Evolutionary conservation across 345 rosid genomes (phyloP), one percentile per base, ranked within the genome.

Genomic region (Syzygium aqueum): DNA sequence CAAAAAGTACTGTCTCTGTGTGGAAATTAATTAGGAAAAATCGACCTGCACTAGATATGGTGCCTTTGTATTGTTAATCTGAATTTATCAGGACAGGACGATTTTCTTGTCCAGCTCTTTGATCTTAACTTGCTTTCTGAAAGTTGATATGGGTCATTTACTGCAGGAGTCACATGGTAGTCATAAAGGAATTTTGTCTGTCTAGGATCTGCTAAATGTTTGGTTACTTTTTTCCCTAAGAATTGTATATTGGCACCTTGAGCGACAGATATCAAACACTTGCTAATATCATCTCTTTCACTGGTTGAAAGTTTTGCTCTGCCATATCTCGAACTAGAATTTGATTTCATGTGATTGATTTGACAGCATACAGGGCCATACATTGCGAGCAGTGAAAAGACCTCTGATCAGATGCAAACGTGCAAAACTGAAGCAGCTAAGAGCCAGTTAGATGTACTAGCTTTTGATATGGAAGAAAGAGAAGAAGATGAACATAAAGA

Each of bases 311-410:
- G 80, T 73, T 67, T 67, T 67, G 46, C 14, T 33, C 8, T 19
- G 46, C 25, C 21, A 21, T 33, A 33, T 37, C 49, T 67, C 25
- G 1, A 28, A 33, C 53, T 1, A 86, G 21, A 51, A 12, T 23
- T 67, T 54, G 25, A 51, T 43, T 84, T 85, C 84, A 19, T 27
- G 53, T 85, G 56, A 63, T 88, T 65, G 87, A 4, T 61, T 33
- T 84, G 87, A 87, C 90, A 92, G 96, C 77, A 57, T 85, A 86
- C 86, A 16, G 40, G 89, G 65, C 87, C 89, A 54, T 77, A 93
- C 53, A 85, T 54, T 84, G 56, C 43, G 73, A 86, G 85, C 85
- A 52, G 49, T 52, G 73, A 30, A 61, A 88, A 67, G 85, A 93
- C 90, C 87, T 53, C 85, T 13, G 88, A 84, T 63, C 85, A 84